phyloP scores from a whole-genome alignment of 2,329 filamentous ascomycete species.

The Gliomastix tumulicola region DNA sequence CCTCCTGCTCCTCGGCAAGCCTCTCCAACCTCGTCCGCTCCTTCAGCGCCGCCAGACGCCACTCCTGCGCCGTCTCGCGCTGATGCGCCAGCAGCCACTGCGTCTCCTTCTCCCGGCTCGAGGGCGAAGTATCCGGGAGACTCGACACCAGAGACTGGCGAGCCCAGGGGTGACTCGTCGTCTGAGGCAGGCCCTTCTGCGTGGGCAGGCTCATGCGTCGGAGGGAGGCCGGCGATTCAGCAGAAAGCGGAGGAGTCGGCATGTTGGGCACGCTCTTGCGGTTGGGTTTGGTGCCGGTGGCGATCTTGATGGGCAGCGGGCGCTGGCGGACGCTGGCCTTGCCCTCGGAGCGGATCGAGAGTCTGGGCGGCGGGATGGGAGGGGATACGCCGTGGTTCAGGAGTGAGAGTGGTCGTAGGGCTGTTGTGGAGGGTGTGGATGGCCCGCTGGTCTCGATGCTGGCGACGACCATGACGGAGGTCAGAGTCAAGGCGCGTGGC shows the following conservation, averaged over 20 bases:
- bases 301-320: slow-evolving; percentile 2
- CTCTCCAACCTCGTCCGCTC: slow-evolving; percentile 1
- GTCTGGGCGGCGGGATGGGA: slow-evolving; percentile 1
- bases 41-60: slow-evolving; percentile 1
- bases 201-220: not conserved
- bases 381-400: not conserved
- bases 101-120: slow-evolving; percentile 1
- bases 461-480: slow-evolving; percentile 2
- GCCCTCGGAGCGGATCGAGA: slow-evolving; percentile 1
- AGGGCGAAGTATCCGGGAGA: not conserved
- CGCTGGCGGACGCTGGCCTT: slow-evolving; percentile 2
- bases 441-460: slow-evolving; percentile 1
- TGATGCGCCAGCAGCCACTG: slow-evolving; percentile 4
- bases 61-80: slow-evolving; percentile 4
- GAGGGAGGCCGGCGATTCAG: not conserved
- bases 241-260: slow-evolving; percentile 1
- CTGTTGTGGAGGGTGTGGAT: too few species aligned
- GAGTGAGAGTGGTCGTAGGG: slow-evolving; percentile 4
- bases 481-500: not conserved
- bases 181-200: too few species aligned
- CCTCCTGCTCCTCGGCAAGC: not conserved
- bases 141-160: not conserved
- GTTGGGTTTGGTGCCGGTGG: not conserved
- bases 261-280: slow-evolving; percentile 2
- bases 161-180: too few species aligned